Evolutionary conservation across 176 grass and related monocot genomes (phyloP).

Genomic region (Oryza punctata): DNA sequence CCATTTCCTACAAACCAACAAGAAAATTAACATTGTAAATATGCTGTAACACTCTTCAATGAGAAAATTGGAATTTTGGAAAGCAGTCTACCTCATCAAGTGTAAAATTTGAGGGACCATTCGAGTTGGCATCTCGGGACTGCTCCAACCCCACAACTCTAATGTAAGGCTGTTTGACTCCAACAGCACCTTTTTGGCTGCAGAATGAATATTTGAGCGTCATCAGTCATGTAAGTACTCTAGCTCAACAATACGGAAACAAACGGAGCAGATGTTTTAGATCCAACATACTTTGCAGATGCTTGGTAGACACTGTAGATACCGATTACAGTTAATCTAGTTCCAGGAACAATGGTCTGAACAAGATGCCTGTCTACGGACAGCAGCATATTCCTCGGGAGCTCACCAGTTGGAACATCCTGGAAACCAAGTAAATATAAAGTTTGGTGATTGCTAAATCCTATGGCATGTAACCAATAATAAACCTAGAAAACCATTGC

Average conservation of each 20-base stretch:
- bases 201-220: constrained; percentile 6
- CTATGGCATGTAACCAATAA: background rate
- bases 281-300: constrained; percentile 70
- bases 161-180: constrained; percentile 98
- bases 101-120: constrained; percentile 77
- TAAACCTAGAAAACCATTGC: background rate
- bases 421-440: constrained; percentile 35
- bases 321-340: constrained; percentile 86
- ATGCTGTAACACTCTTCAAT: background rate
- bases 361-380: constrained; percentile 91
- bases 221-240: background rate
- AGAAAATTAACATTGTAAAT: background rate
- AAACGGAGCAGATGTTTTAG: background rate
- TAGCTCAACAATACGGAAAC: background rate
- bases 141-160: constrained; percentile 95
- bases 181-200: constrained; percentile 86
- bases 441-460: background rate
- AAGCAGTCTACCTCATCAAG: constrained; percentile 68
- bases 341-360: constrained; percentile 95
- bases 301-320: constrained; percentile 95
- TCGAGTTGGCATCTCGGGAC: constrained; percentile 75
- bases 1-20: constrained; percentile 56
- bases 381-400: constrained; percentile 87
- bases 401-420: constrained; percentile 99
- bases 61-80: background rate